phyloP scores from a whole-genome alignment of 164 flowering plant genomes.

The Brasenia schreberi region DNA sequence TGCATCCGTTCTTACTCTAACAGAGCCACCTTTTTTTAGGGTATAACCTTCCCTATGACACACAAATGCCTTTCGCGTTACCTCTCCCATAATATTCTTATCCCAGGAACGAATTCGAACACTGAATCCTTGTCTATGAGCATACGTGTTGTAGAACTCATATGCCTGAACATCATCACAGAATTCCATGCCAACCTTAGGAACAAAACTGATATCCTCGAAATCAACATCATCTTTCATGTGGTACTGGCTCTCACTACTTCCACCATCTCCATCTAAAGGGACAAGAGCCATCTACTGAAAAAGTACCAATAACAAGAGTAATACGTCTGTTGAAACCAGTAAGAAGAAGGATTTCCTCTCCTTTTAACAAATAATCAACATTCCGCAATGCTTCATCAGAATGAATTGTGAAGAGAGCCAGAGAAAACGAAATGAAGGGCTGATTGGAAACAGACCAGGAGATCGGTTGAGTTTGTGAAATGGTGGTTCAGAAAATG shows the following conservation, averaged over 20 bases:
- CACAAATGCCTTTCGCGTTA: constrained; percentile 2
- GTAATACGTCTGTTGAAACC: neutral
- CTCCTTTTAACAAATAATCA: too few relatives aligned
- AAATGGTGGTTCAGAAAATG: too few relatives aligned
- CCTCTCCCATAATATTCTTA: neutral
- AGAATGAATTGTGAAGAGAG: too few relatives aligned
- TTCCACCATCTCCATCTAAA: neutral
- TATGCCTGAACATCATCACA: constrained; percentile 6
- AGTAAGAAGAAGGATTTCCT: neutral
- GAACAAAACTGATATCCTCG: constrained; percentile 20
- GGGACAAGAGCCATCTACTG: neutral
- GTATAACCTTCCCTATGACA: constrained; percentile 9
- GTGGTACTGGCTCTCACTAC: neutral
- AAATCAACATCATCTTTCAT: constrained; percentile 14
- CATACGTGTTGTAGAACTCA: constrained; percentile 8
- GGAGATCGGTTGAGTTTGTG: too few relatives aligned
- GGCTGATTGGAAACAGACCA: too few relatives aligned
- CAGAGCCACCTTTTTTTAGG: neutral
- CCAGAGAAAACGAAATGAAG: too few relatives aligned
- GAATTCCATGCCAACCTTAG: constrained; percentile 3
- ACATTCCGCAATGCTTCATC: too few relatives aligned
- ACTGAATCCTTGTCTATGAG: constrained; percentile 7
- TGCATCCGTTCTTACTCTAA: constrained; percentile 3
- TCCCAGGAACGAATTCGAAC: neutral
- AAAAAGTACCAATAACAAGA: too few relatives aligned